Percentiles rank a stretch among this genome's conserved stretches.
These are phyloP conservation scores for Fusarium goolgardi DNA, from an alignment of 2,329 filamentous ascomycete species.

Conservation along the genomic window DNA sequence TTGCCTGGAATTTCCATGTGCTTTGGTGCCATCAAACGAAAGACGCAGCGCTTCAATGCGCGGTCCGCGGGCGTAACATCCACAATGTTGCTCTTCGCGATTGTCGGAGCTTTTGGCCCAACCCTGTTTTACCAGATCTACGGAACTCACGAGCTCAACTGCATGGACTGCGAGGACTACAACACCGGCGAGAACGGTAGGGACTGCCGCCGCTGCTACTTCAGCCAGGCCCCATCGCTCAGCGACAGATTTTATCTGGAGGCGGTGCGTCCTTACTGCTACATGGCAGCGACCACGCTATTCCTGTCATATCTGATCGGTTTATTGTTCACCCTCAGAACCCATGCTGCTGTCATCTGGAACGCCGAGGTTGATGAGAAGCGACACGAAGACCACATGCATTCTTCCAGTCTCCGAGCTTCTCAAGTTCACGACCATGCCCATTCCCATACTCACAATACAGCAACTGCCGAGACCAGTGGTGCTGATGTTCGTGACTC, in stretches of 20 bases:
- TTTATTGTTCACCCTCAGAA: slow-evolving; percentile 93
- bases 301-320: slow-evolving; percentile 96
- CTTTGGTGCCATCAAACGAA: slow-evolving; percentile 96
- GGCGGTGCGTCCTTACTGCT: slow-evolving; percentile 93
- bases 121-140: slow-evolving; percentile 99
- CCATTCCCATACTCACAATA: slow-evolving; percentile 51
- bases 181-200: slow-evolving; percentile 54
- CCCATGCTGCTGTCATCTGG: slow-evolving; percentile 97
- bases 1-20: slow-evolving; percentile 97
- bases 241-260: slow-evolving; percentile 90
- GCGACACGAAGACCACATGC: slow-evolving; percentile 67
- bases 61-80: slow-evolving; percentile 96
- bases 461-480: slow-evolving; percentile 58
- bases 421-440: slow-evolving; percentile 52
- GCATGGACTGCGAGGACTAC: slow-evolving; percentile 71
- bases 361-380: slow-evolving; percentile 85
- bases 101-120: slow-evolving; percentile 93
- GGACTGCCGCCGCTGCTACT: slow-evolving; percentile 94
- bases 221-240: slow-evolving; percentile 85
- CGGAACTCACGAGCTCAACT: slow-evolving; percentile 95
- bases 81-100: slow-evolving; percentile 96
- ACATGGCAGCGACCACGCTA: slow-evolving; percentile 83
- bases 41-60: slow-evolving; percentile 98
- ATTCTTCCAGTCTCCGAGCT: slow-evolving; percentile 49
- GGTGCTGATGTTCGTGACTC: slow-evolving; percentile 83